These are phyloP conservation scores for Hondaea fermentalgiana DNA, from an alignment of 108 stramenopile genomes.

Conservation along the genomic window DNA sequence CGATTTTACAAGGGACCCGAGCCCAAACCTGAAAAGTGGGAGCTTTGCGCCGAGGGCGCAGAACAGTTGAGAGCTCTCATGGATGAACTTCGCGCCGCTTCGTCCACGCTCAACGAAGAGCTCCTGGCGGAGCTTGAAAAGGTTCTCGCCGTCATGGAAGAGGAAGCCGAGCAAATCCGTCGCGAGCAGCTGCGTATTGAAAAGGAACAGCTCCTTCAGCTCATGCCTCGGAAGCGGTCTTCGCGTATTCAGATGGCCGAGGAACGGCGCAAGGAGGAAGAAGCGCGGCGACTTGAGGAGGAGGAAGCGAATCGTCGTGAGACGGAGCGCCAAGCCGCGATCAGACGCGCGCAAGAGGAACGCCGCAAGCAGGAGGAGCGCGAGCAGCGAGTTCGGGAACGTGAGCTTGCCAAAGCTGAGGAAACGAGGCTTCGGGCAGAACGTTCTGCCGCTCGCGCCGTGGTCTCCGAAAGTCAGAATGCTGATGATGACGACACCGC, in stretches of 20 bases:
- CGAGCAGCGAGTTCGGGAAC: background rate
- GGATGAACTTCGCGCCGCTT: background rate
- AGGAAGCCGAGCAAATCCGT: background rate
- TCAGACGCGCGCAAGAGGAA: background rate
- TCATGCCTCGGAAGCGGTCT: background rate
- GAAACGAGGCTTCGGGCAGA: background rate
- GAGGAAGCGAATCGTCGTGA: background rate
- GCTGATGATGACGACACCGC: no score
- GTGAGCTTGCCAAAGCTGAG: background rate
- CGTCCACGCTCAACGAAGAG: background rate
- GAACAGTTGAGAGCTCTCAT: background rate
- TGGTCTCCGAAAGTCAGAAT: no score
- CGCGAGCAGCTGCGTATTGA: background rate
- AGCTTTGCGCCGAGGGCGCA: background rate
- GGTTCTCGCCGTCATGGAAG: background rate
- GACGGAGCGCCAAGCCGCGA: background rate
- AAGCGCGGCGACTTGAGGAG: background rate
- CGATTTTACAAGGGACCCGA: background rate
- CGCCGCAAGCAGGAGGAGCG: background rate
- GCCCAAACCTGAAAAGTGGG: background rate
- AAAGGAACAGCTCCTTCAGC: background rate
- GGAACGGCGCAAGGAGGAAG: background rate
- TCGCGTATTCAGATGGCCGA: background rate
- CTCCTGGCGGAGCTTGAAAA: background rate
- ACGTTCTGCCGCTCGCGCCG: background rate